phyloP scores from a whole-genome alignment of 2,329 filamentous ascomycete species.

The Xylogone sp. region DNA sequence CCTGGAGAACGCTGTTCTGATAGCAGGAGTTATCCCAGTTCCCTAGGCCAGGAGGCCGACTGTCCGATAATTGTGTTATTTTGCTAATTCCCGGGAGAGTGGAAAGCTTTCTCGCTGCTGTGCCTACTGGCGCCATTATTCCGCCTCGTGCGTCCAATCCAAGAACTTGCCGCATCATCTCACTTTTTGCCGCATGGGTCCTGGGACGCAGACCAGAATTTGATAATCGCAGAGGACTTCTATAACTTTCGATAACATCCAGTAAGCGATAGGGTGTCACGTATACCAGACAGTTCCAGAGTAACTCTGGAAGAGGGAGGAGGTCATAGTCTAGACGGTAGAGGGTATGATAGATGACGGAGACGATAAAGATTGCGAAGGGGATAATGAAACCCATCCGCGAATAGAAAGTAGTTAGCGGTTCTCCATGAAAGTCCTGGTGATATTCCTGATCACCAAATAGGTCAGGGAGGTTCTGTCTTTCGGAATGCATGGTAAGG shows the following conservation, averaged over 20 bases:
- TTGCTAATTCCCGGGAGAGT: slow-evolving; percentile 36
- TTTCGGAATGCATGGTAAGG: slow-evolving; percentile 26
- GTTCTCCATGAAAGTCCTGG: slow-evolving; percentile 24
- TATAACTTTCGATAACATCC: slow-evolving; percentile 47
- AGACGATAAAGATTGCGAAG: slow-evolving; percentile 17
- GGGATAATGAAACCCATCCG: slow-evolving; percentile 16
- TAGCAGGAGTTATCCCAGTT: slow-evolving; percentile 97
- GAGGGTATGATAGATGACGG: slow-evolving; percentile 26
- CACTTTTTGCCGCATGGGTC: slow-evolving; percentile 57
- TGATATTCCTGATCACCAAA: slow-evolving; percentile 29
- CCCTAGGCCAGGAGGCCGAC: slow-evolving; percentile 65
- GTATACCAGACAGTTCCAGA: slow-evolving; percentile 60
- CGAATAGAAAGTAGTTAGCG: slow-evolving; percentile 7
- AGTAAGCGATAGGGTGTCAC: slow-evolving; percentile 53
- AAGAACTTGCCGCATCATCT: slow-evolving; percentile 60
- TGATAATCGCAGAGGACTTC: slow-evolving; percentile 41
- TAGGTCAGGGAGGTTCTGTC: slow-evolving; percentile 17
- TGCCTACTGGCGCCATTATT: slow-evolving; percentile 53
- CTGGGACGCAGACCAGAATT: slow-evolving; percentile 33
- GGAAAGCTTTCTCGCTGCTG: slow-evolving; percentile 52
- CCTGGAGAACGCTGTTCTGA: slow-evolving; percentile 92
- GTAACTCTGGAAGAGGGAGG: slow-evolving; percentile 40
- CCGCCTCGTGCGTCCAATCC: slow-evolving; percentile 51
- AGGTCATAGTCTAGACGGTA: slow-evolving; percentile 29
- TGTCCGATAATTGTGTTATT: slow-evolving; percentile 38